These are phyloP conservation scores for Persicaria maculosa DNA, from an alignment of 148 eudicot species.

Conservation along the genomic window DNA sequence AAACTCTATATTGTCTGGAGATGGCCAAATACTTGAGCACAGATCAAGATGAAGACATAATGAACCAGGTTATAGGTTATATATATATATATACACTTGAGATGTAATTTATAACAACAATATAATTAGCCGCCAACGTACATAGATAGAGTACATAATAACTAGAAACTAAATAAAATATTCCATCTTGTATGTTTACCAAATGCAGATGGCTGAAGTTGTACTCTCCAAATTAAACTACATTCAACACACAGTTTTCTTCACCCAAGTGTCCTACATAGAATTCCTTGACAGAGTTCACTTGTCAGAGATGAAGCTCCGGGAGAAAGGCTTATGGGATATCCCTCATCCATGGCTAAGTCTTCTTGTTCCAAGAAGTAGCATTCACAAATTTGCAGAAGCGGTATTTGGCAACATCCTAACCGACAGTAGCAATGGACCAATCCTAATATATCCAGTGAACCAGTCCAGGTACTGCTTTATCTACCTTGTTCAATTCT, in stretches of 20 bases:
- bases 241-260: slow-evolving; percentile 48
- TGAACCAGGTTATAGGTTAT: slow-evolving; percentile 47
- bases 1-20: slow-evolving; percentile 77
- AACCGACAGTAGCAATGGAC: slow-evolving; percentile 71
- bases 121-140: neutral
- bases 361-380: slow-evolving; percentile 74
- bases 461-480: slow-evolving; percentile 74
- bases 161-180: neutral
- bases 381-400: slow-evolving; percentile 45
- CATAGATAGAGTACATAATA: neutral
- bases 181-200: slow-evolving; percentile 14
- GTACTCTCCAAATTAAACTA: slow-evolving; percentile 45
- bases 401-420: slow-evolving; percentile 76
- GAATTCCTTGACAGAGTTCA: slow-evolving; percentile 87
- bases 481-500: too few relatives aligned
- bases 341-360: slow-evolving; percentile 96
- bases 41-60: slow-evolving; percentile 29
- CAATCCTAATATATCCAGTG: slow-evolving; percentile 79
- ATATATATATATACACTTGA: too few relatives aligned
- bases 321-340: slow-evolving; percentile 76
- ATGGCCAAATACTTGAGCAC: slow-evolving; percentile 76
- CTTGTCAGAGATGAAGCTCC: slow-evolving; percentile 57
- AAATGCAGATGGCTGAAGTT: slow-evolving; percentile 47
- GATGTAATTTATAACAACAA: too few relatives aligned
- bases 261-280: slow-evolving; percentile 61